These are phyloP conservation scores for Wolfiporia cocos DNA, from an alignment of 1,284 basidiomycete genomes.

Conservation along the genomic window DNA sequence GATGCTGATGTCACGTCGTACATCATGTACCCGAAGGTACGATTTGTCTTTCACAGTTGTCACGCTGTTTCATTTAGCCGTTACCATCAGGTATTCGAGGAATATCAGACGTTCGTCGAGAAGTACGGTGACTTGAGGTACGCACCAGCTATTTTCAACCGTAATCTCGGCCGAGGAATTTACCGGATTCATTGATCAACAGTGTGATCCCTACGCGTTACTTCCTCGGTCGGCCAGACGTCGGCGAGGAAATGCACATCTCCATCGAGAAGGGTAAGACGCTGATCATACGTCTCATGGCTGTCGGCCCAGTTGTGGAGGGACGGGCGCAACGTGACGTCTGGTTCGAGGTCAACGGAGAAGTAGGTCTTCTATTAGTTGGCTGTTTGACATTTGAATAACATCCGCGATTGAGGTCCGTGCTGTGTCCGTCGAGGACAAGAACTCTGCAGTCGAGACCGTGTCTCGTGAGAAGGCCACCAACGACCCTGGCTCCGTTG, in stretches of 20 bases:
- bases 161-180: neutral
- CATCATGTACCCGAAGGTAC: constrained; percentile 92
- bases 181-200: constrained; percentile 1
- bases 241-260: constrained; percentile 95
- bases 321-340: constrained; percentile 92
- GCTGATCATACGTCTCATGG: constrained; percentile 93
- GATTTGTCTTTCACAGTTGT: constrained; percentile 8
- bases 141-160: neutral
- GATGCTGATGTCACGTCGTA: constrained; percentile 93
- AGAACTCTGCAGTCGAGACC: constrained; percentile 92
- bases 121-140: constrained; percentile 94
- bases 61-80: constrained; percentile 10
- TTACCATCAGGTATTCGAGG: constrained; percentile 83
- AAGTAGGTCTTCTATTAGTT: constrained; percentile 41
- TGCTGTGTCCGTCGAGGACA: constrained; percentile 92
- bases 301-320: constrained; percentile 89
- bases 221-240: constrained; percentile 90
- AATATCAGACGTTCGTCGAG: constrained; percentile 92
- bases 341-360: constrained; percentile 98
- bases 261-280: constrained; percentile 97
- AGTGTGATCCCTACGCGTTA: constrained; percentile 94
- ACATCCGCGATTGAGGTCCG: constrained; percentile 52
- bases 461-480: constrained; percentile 93
- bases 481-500: constrained; percentile 90
- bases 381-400: constrained; percentile 1